These are phyloP conservation scores for Kazachstania viticola DNA, from an alignment of 805 yeast species.

Conservation along the genomic window DNA sequence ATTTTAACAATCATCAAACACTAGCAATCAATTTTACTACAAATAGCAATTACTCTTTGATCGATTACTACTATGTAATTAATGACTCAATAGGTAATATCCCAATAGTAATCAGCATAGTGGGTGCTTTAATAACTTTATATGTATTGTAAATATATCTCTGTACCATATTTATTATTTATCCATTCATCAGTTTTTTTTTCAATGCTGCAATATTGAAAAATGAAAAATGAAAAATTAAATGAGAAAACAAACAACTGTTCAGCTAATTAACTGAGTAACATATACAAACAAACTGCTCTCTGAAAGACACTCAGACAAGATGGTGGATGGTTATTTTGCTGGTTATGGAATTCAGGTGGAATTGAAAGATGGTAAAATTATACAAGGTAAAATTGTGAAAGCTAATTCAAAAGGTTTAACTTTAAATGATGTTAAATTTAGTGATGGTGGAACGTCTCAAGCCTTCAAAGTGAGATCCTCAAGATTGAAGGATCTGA, in stretches of 20 bases:
- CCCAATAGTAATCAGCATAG: constrained; percentile 2
- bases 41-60: too few relatives aligned
- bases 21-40: too few relatives aligned
- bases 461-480: constrained; percentile 26
- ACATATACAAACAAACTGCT: too few relatives aligned
- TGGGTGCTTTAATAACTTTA: constrained; percentile 2
- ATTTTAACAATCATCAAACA: too few relatives aligned
- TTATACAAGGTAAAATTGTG: constrained; percentile 32
- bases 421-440: constrained; percentile 29
- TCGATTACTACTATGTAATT: too few relatives aligned
- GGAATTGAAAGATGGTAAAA: constrained; percentile 31
- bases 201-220: not conserved
- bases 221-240: not conserved
- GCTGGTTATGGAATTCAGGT: constrained; percentile 37
- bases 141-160: constrained; percentile 3
- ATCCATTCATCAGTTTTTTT: too few relatives aligned
- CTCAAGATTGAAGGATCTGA: constrained; percentile 26
- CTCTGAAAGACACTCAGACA: too few relatives aligned
- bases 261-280: too few relatives aligned
- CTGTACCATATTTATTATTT: too few relatives aligned
- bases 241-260: not conserved
- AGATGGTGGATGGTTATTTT: too few relatives aligned
- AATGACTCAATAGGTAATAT: constrained; percentile 3
- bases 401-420: constrained; percentile 31
- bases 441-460: constrained; percentile 23